These are phyloP conservation scores for Datisca glomerata DNA, from an alignment of 306 rosid genomes.

Conservation along the genomic window DNA sequence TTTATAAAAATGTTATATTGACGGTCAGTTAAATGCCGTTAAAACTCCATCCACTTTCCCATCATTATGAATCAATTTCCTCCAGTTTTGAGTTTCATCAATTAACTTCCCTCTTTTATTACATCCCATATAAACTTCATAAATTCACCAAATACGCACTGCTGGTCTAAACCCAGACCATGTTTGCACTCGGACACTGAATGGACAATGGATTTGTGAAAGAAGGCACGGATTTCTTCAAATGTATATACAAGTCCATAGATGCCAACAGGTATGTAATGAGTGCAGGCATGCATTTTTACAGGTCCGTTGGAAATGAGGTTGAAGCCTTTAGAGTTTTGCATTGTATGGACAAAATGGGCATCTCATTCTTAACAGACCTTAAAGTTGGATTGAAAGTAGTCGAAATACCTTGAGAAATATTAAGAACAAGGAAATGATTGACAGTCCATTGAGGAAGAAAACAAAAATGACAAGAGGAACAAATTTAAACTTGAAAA, in stretches of 20 bases:
- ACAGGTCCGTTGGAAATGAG: constrained; percentile 39
- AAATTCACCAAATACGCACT: constrained; percentile 21
- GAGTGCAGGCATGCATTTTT: constrained; percentile 76
- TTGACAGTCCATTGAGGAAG: no score
- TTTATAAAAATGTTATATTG: no score
- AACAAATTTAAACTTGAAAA: no score
- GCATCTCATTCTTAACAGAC: constrained; percentile 42
- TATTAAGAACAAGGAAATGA: no score
- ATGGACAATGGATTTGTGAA: constrained; percentile 42
- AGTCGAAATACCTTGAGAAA: no score
- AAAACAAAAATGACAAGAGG: no score
- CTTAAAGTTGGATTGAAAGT: constrained; percentile 47
- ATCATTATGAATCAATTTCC: no score
- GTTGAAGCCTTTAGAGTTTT: constrained; percentile 41
- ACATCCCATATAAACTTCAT: no score
- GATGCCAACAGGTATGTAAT: constrained; percentile 48
- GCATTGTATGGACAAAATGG: constrained; percentile 36
- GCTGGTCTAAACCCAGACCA: constrained; percentile 55
- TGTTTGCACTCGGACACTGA: constrained; percentile 43
- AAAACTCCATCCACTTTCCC: no score
- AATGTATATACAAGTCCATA: constrained; percentile 28
- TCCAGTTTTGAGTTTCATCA: no score
- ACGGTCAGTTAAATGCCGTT: no score
- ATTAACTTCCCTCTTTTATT: no score
- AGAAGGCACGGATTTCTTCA: constrained; percentile 57